Conservation (phyloP, 225 moss, liverwort and hornwort species). For the Sphagnum tenellum region DNA sequence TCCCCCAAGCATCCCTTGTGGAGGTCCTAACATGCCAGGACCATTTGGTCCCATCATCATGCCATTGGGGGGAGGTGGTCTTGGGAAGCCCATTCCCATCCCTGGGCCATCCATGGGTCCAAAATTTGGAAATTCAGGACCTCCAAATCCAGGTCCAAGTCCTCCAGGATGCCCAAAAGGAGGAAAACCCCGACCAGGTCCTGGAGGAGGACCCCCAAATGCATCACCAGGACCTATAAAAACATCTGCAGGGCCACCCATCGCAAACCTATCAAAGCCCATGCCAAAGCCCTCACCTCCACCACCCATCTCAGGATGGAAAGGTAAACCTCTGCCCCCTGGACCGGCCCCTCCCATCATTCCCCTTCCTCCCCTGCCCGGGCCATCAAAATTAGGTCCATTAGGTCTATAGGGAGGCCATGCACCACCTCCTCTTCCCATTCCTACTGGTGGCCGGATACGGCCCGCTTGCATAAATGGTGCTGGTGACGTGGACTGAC, state of each 20-base stretch:
- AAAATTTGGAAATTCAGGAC: conserved; percentile 88
- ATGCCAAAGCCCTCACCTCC: conserved; percentile 66
- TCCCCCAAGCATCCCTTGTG: conserved; percentile 66
- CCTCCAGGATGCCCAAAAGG: conserved; percentile 86
- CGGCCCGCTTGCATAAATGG: conserved; percentile 36
- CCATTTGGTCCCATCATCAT: conserved; percentile 84
- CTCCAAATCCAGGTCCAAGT: conserved; percentile 84
- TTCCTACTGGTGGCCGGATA: conserved; percentile 32
- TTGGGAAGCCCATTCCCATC: conserved; percentile 67
- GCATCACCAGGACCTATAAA: conserved; percentile 71
- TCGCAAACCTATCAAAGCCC: conserved; percentile 89
- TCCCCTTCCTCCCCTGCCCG: conserved; percentile 86
- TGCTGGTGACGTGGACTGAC: conserved; percentile 56
- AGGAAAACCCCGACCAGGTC: conserved; percentile 81
- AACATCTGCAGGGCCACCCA: conserved; percentile 34
- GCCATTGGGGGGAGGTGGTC: conserved; percentile 59
- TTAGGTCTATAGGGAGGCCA: conserved; percentile 76
- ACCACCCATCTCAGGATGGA: conserved; percentile 88
- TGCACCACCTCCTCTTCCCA: conserved; percentile 71
- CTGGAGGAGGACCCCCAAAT: conserved; percentile 76
- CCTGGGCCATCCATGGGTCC: conserved; percentile 86
- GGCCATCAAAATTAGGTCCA: conserved; percentile 59
- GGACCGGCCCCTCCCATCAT: conserved; percentile 47
- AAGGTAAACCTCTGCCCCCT: conserved; percentile 77
- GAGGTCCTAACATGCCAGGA: conserved; percentile 92